These are phyloP conservation scores for Lachnellula hyalina DNA, from an alignment of 2,329 filamentous ascomycete genomes.

Conservation along the genomic window DNA sequence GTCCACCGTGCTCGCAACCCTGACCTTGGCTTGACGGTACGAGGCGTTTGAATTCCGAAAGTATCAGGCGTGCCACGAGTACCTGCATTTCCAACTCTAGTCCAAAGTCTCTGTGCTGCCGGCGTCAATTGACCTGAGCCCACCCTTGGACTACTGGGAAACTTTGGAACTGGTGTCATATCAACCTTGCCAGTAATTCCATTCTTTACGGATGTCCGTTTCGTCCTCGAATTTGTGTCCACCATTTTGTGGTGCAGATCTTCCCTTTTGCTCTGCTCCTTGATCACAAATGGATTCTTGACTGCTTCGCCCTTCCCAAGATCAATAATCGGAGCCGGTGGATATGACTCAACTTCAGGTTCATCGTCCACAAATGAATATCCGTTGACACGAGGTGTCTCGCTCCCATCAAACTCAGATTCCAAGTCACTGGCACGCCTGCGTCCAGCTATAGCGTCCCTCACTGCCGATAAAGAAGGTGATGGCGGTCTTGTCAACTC, in stretches of 20 bases:
- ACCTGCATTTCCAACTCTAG: constrained; percentile 47
- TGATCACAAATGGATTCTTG: constrained; percentile 75
- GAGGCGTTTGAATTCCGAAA: constrained; percentile 26
- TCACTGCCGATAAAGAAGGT: constrained; percentile 77
- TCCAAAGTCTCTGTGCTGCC: constrained; percentile 65
- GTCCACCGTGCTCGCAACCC: constrained; percentile 26
- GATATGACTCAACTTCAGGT: constrained; percentile 43
- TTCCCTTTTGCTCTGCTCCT: constrained; percentile 70
- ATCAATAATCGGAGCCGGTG: constrained; percentile 43
- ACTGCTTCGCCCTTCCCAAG: constrained; percentile 56
- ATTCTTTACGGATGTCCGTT: constrained; percentile 55
- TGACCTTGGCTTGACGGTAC: constrained; percentile 24
- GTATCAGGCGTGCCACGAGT: constrained; percentile 24
- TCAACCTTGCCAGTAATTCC: constrained; percentile 56
- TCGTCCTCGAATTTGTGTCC: constrained; percentile 69
- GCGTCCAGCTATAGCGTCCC: constrained; percentile 75
- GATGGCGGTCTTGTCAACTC: constrained; percentile 57
- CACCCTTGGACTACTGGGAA: constrained; percentile 59
- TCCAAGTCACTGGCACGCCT: constrained; percentile 59
- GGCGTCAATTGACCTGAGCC: constrained; percentile 57
- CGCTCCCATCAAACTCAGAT: constrained; percentile 50
- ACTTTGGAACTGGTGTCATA: constrained; percentile 61
- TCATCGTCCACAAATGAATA: constrained; percentile 92
- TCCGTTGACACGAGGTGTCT: constrained; percentile 87
- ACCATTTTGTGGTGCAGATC: constrained; percentile 82